Conservation (phyloP, 768 basidiomycete genomes). For the Russula compacta region DNA sequence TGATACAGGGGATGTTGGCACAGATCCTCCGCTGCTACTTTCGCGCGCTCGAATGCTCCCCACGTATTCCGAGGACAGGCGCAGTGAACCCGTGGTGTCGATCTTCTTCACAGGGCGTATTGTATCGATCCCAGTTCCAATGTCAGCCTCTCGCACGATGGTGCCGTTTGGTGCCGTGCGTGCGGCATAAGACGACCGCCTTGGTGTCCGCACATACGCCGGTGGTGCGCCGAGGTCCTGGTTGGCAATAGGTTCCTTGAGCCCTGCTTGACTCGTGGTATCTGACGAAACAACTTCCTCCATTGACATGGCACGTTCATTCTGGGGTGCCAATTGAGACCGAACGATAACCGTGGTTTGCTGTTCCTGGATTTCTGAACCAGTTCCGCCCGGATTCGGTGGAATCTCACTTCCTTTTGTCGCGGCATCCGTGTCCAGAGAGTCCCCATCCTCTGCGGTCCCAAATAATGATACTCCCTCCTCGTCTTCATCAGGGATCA, state of each 20-base stretch:
- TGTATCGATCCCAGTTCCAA: conserved; percentile 84
- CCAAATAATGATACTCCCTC: conserved; percentile 33
- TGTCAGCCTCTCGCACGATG: conserved; percentile 66
- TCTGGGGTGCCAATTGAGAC: conserved; percentile 26
- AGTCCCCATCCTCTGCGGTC: conserved; percentile 38
- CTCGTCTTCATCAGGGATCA: conserved; percentile 48
- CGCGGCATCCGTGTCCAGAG: conserved; percentile 54
- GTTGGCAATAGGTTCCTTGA: conserved; percentile 21
- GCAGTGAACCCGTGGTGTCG: conserved; percentile 66
- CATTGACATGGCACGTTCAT: conserved; percentile 27
- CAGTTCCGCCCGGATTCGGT: conserved; percentile 29
- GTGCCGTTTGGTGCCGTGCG: conserved; percentile 67
- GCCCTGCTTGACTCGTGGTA: conserved; percentile 30
- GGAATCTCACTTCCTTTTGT: conserved; percentile 46
- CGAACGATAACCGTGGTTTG: conserved; percentile 73
- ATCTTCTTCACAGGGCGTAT: conserved; percentile 92
- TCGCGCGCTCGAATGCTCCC: conserved; percentile 57
- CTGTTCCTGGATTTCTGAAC: conserved; percentile 43
- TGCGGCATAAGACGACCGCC: conserved; percentile 73
- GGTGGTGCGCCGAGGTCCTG: conserved; percentile 53
- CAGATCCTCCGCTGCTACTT: conserved; percentile 31
- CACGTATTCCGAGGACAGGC: conserved; percentile 72
- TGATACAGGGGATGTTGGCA: conserved; percentile 36
- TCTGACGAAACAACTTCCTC: conserved; percentile 39
- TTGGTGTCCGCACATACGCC: conserved; percentile 54